Conservation (phyloP, 2,329 filamentous ascomycete genomes). For the Atkinsonella hypoxylon region DNA sequence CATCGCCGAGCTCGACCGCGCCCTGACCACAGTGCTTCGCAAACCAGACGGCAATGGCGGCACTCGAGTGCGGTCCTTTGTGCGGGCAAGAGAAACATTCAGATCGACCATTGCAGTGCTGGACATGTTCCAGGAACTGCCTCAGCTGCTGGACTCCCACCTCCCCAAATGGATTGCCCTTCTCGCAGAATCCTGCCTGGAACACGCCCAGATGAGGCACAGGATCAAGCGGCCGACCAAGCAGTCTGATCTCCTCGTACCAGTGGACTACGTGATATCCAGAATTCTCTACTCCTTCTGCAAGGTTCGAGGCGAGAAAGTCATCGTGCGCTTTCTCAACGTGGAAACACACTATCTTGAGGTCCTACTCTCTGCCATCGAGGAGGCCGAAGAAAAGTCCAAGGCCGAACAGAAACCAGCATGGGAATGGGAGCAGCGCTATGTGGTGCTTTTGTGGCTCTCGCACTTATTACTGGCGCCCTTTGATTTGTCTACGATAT, state of each 20-base stretch:
- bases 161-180: slow-evolving; percentile 63
- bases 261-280: slow-evolving; percentile 60
- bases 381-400: slow-evolving; percentile 36
- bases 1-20: slow-evolving; percentile 43
- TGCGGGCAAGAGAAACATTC: slow-evolving; percentile 36
- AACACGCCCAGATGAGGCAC: slow-evolving; percentile 41
- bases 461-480: slow-evolving; percentile 73
- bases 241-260: slow-evolving; percentile 31
- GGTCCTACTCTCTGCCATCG: slow-evolving; percentile 62
- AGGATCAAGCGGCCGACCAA: slow-evolving; percentile 24
- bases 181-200: slow-evolving; percentile 65
- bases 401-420: slow-evolving; percentile 10
- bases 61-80: slow-evolving; percentile 32
- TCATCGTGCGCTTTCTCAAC: slow-evolving; percentile 80
- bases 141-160: slow-evolving; percentile 80
- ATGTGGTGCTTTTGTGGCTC: slow-evolving; percentile 79
- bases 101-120: slow-evolving; percentile 44
- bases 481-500: slow-evolving; percentile 83
- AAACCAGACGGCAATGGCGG: slow-evolving; percentile 35
- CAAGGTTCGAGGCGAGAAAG: slow-evolving; percentile 88
- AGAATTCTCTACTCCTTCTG: slow-evolving; percentile 79
- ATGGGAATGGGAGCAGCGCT: slow-evolving; percentile 79
- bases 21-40: slow-evolving; percentile 39
- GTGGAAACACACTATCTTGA: slow-evolving; percentile 83
- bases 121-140: slow-evolving; percentile 89